Percentiles rank a stretch among this genome's conserved stretches.
These are phyloP conservation scores for Centella asiatica DNA, from an alignment of 129 eudicot species.

Conservation along the genomic window DNA sequence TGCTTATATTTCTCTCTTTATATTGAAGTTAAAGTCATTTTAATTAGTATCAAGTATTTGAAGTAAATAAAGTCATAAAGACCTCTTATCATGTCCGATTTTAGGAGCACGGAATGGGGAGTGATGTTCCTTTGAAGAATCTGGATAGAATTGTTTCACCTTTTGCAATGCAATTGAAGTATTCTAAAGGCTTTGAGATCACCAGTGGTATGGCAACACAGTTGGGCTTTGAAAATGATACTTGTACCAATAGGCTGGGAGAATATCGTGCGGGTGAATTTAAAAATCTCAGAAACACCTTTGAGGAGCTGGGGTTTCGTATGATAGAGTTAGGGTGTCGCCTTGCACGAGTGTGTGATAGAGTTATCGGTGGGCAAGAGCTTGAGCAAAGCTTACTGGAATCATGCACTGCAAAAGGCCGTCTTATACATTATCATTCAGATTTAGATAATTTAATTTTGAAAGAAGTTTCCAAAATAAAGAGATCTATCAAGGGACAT, in stretches of 20 bases:
- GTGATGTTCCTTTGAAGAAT: slow-evolving; percentile 85
- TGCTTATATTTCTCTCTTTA: not conserved
- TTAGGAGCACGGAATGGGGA: slow-evolving; percentile 87
- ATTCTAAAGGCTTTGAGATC: slow-evolving; percentile 21
- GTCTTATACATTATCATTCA: slow-evolving; percentile 92
- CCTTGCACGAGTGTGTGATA: slow-evolving; percentile 70
- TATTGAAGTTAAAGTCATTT: not conserved
- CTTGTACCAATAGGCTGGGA: not conserved
- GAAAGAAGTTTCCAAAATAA: slow-evolving; percentile 27
- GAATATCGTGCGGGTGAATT: slow-evolving; percentile 27
- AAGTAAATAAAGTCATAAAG: not conserved
- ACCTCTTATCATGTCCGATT: not conserved
- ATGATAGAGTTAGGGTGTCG: slow-evolving; percentile 82
- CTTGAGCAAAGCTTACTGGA: slow-evolving; percentile 67
- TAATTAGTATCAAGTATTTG: not conserved
- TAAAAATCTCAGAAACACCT: slow-evolving; percentile 39
- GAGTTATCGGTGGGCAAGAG: slow-evolving; percentile 67
- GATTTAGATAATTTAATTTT: slow-evolving; percentile 40
- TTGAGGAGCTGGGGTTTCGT: slow-evolving; percentile 64
- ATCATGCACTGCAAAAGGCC: slow-evolving; percentile 77
- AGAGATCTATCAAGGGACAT: slow-evolving; percentile 17
- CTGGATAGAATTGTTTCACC: slow-evolving; percentile 70
- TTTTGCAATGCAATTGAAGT: slow-evolving; percentile 79
- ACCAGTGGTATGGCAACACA: slow-evolving; percentile 3
- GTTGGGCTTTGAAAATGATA: not conserved